phyloP scores from a whole-genome alignment of 2,329 filamentous ascomycete species.

The Penicillium sp. region DNA sequence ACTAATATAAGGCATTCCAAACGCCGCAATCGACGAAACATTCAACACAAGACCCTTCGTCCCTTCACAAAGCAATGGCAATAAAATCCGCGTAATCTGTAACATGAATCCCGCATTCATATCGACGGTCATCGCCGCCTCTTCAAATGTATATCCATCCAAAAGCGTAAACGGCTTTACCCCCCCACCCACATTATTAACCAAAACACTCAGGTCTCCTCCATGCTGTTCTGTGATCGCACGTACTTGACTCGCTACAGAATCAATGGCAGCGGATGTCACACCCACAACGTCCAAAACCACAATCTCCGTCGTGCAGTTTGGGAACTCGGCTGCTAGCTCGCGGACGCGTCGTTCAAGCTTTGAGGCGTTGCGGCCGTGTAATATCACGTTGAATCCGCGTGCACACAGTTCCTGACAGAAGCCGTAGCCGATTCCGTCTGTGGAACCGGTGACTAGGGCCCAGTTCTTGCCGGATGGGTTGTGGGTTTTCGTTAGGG shows the following conservation, averaged over 20 bases:
- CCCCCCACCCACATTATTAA: slow-evolving; percentile 59
- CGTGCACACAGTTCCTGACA: slow-evolving; percentile 51
- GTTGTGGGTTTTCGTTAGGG: slow-evolving; percentile 19
- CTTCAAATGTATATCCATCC: slow-evolving; percentile 33
- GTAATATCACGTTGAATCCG: slow-evolving; percentile 59
- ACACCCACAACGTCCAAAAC: slow-evolving; percentile 46
- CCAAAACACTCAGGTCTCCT: slow-evolving; percentile 48
- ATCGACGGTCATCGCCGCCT: slow-evolving; percentile 47
- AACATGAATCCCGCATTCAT: slow-evolving; percentile 53
- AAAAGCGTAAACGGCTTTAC: slow-evolving; percentile 37
- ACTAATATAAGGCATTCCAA: slow-evolving; percentile 49
- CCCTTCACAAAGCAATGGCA: slow-evolving; percentile 46
- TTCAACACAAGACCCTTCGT: slow-evolving; percentile 52
- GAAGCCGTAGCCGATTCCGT: slow-evolving; percentile 56
- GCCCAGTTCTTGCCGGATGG: slow-evolving; percentile 18
- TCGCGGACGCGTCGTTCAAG: slow-evolving; percentile 44
- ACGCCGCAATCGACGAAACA: slow-evolving; percentile 49
- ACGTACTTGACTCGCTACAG: slow-evolving; percentile 24
- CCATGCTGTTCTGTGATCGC: slow-evolving; percentile 37
- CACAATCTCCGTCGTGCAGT: slow-evolving; percentile 40
- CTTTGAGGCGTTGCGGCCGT: slow-evolving; percentile 56
- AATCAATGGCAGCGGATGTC: slow-evolving; percentile 21
- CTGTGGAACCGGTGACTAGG: slow-evolving; percentile 51
- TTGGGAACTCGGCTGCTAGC: slow-evolving; percentile 44
- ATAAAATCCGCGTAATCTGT: slow-evolving; percentile 48